These are phyloP conservation scores for Rhododendron vialii DNA, from an alignment of 148 eudicot species.

Conservation along the genomic window DNA sequence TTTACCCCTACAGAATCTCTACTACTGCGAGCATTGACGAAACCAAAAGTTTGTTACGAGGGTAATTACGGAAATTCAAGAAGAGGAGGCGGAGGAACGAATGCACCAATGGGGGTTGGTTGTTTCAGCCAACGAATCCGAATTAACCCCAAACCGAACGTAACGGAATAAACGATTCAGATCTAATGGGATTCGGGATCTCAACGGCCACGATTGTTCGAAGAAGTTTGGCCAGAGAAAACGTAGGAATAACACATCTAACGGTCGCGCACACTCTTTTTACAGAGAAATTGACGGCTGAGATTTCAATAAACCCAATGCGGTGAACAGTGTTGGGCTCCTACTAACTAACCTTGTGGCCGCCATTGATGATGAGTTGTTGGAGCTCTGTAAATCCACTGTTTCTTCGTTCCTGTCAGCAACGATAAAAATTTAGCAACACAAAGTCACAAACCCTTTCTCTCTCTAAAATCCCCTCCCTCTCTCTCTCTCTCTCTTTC, in stretches of 20 bases:
- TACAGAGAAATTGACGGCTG: neutral
- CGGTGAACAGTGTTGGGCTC: no score
- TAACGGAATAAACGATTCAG: slow-evolving; percentile 25
- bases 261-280: slow-evolving; percentile 7
- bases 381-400: slow-evolving; percentile 26
- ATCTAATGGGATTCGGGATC: slow-evolving; percentile 15
- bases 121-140: slow-evolving; percentile 16
- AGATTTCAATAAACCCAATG: neutral
- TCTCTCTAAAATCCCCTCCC: neutral
- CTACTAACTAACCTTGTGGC: slow-evolving; percentile 18
- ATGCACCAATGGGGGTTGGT: slow-evolving; percentile 11
- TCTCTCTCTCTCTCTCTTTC: neutral
- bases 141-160: neutral
- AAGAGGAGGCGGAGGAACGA: neutral
- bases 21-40: neutral
- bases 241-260: slow-evolving; percentile 1
- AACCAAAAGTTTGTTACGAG: neutral
- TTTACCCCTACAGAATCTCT: neutral
- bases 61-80: slow-evolving; percentile 18
- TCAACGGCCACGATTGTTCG: slow-evolving; percentile 20
- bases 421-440: neutral
- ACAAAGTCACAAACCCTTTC: neutral
- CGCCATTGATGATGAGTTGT: slow-evolving; percentile 35
- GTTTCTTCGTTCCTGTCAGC: slow-evolving; percentile 12
- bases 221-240: neutral